Conservation (phyloP, 495 filamentous ascomycete species). For the Tetracladium marchalianum region DNA sequence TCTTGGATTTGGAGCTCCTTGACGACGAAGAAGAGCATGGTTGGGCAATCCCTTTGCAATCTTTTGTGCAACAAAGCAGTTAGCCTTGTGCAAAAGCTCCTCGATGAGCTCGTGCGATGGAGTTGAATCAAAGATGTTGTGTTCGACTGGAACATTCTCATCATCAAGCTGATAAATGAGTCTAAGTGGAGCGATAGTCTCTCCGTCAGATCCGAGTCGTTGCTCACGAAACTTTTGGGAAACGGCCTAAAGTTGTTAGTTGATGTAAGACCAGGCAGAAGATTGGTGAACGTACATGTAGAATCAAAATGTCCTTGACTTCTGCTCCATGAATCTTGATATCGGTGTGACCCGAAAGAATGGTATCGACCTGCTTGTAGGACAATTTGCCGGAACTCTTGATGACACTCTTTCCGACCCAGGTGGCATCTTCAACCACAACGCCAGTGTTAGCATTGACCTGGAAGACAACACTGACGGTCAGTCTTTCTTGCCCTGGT, state of each 20-base stretch:
- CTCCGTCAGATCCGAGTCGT: slow-evolving; percentile 66
- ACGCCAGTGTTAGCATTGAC: slow-evolving; percentile 69
- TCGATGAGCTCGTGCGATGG: slow-evolving; percentile 88
- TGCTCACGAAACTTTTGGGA: slow-evolving; percentile 82
- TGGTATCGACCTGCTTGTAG: slow-evolving; percentile 75
- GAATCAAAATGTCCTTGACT: slow-evolving; percentile 60
- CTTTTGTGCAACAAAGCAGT: slow-evolving; percentile 79
- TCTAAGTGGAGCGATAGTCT: slow-evolving; percentile 73
- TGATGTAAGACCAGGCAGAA: slow-evolving; percentile 8
- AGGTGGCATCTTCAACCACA: slow-evolving; percentile 71
- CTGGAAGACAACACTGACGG: slow-evolving; percentile 85
- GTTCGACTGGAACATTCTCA: slow-evolving; percentile 91
- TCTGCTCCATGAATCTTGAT: slow-evolving; percentile 49
- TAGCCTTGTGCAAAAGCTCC: slow-evolving; percentile 86
- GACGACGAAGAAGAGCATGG: slow-evolving; percentile 84
- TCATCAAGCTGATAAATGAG: slow-evolving; percentile 93
- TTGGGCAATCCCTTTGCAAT: slow-evolving; percentile 71
- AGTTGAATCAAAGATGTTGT: slow-evolving; percentile 90
- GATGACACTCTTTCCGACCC: slow-evolving; percentile 90
- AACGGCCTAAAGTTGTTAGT: slow-evolving; percentile 39
- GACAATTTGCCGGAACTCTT: slow-evolving; percentile 79
- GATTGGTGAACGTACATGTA: slow-evolving; percentile 35
- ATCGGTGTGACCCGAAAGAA: slow-evolving; percentile 51
- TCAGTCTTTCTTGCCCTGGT: slow-evolving; percentile 79
- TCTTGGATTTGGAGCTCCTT: slow-evolving; percentile 73